Evolutionary conservation across 2,329 filamentous ascomycete species (phyloP).

Genomic region (Fusarium cicatricum): DNA sequence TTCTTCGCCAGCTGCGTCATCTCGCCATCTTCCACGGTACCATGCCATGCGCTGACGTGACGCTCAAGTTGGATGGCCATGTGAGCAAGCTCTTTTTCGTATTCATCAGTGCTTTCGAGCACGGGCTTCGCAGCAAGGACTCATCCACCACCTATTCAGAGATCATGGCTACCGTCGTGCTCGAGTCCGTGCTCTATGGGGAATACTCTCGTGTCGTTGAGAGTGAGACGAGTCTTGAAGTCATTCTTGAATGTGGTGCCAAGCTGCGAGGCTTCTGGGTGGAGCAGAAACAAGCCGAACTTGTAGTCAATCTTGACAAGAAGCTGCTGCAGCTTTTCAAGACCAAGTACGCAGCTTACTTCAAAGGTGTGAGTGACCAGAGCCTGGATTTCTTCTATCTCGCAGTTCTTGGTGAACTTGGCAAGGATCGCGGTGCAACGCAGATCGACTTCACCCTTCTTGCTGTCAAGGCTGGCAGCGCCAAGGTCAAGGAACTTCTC

Average conservation of each 20-base stretch:
- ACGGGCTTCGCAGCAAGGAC: slow-evolving; percentile 47
- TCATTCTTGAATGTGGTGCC: slow-evolving; percentile 37
- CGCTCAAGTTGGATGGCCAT: slow-evolving; percentile 49
- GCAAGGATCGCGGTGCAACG: slow-evolving; percentile 43
- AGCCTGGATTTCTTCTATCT: slow-evolving; percentile 51
- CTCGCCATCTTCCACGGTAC: slow-evolving; percentile 54
- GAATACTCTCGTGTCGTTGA: slow-evolving; percentile 38
- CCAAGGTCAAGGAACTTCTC: slow-evolving; percentile 48
- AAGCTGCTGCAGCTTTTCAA: slow-evolving; percentile 52
- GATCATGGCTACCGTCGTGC: slow-evolving; percentile 44
- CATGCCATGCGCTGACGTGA: slow-evolving; percentile 49
- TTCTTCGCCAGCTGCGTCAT: slow-evolving; percentile 59
- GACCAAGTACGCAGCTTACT: slow-evolving; percentile 41
- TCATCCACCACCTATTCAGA: slow-evolving; percentile 51
- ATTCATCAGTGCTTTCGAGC: slow-evolving; percentile 56
- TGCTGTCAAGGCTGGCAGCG: slow-evolving; percentile 45
- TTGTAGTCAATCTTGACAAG: slow-evolving; percentile 48
- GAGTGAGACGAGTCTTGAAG: slow-evolving; percentile 28
- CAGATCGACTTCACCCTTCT: slow-evolving; percentile 50
- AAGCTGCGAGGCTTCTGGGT: slow-evolving; percentile 40
- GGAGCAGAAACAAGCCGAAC: slow-evolving; percentile 43
- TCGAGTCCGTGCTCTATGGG: slow-evolving; percentile 36
- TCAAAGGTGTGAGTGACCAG: slow-evolving; percentile 42
- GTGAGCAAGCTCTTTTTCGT: slow-evolving; percentile 51
- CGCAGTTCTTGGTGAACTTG: slow-evolving; percentile 51